These are phyloP conservation scores for Thielaviopsis musarum DNA, from an alignment of 2,329 filamentous ascomycete genomes.

Conservation along the genomic window DNA sequence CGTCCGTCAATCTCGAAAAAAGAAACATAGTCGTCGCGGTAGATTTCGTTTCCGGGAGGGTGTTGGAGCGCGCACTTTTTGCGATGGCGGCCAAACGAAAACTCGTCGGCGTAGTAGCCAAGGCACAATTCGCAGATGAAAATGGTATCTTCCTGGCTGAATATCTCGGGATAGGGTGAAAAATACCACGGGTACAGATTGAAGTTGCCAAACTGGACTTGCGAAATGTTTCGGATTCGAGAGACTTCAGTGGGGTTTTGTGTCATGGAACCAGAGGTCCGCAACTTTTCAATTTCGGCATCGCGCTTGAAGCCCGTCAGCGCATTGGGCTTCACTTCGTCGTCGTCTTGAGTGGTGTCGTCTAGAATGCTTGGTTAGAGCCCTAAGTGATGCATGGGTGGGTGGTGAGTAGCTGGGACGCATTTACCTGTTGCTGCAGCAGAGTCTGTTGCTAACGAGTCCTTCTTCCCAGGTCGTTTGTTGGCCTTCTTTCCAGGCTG, in stretches of 20 bases:
- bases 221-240: slow-evolving; percentile 84
- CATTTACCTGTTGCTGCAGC: slow-evolving; percentile 25
- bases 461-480: slow-evolving; percentile 37
- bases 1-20: slow-evolving; percentile 97
- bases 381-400: not conserved
- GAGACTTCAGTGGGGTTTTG: slow-evolving; percentile 96
- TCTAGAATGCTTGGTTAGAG: slow-evolving; percentile 6
- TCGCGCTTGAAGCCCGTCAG: slow-evolving; percentile 52
- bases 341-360: slow-evolving; percentile 39
- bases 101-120: slow-evolving; percentile 70
- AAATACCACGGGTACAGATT: slow-evolving; percentile 99
- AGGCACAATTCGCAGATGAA: slow-evolving; percentile 97
- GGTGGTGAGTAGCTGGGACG: too few species aligned
- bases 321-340: slow-evolving; percentile 12
- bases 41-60: slow-evolving; percentile 94
- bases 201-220: slow-evolving; percentile 81
- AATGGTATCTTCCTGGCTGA: slow-evolving; percentile 75
- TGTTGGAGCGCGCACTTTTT: slow-evolving; percentile 81
- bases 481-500: slow-evolving; percentile 39
- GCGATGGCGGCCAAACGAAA: slow-evolving; percentile 72
- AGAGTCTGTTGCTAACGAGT: slow-evolving; percentile 35
- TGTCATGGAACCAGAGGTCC: slow-evolving; percentile 93
- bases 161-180: slow-evolving; percentile 83
- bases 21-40: slow-evolving; percentile 81
- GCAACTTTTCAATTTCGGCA: slow-evolving; percentile 89